A percentile compares a stretch with the other conserved stretches of the same genome.
Evolutionary conservation across 192 early-diverging fungal genomes (phyloP).

Genomic region (Gamsiella multidivaricata): DNA sequence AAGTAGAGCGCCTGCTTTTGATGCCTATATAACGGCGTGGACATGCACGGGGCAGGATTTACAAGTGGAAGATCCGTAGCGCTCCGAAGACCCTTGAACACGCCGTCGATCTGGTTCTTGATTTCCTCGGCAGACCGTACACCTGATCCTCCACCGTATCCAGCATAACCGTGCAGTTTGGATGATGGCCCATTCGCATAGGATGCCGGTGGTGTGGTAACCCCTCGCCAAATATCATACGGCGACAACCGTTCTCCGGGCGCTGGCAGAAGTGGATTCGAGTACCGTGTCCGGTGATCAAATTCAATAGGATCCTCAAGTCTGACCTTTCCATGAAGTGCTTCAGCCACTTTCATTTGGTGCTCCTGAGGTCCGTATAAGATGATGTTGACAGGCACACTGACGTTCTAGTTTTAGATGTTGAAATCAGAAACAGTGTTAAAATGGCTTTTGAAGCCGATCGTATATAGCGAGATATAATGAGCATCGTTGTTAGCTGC

Average conservation of each 20-base stretch:
- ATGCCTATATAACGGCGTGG: constrained; percentile 75
- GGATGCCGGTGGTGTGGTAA: constrained; percentile 14
- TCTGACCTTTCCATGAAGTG: constrained; percentile 36
- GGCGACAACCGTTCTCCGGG: constrained; percentile 40
- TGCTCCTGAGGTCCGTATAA: constrained; percentile 49
- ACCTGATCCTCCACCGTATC: constrained; percentile 20
- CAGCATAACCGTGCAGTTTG: constrained; percentile 25
- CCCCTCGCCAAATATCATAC: constrained; percentile 39
- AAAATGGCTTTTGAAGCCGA: not conserved
- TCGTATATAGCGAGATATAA: not conserved
- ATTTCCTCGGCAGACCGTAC: constrained; percentile 47
- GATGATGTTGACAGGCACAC: constrained; percentile 52
- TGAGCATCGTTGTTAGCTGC: not conserved
- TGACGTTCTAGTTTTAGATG: constrained; percentile 33
- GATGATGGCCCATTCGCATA: constrained; percentile 21
- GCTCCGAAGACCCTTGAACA: constrained; percentile 69
- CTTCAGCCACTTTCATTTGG: constrained; percentile 32
- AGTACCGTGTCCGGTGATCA: constrained; percentile 52
- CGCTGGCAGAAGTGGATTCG: constrained; percentile 38
- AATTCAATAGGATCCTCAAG: constrained; percentile 53
- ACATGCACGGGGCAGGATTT: constrained; percentile 58
- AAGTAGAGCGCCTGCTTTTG: constrained; percentile 88
- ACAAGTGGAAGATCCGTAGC: constrained; percentile 57
- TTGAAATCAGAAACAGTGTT: no score
- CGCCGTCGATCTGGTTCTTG: constrained; percentile 64